These are phyloP conservation scores for Chytriomyces sp. DNA, from an alignment of 192 early-diverging fungal genomes.

Conservation along the genomic window DNA sequence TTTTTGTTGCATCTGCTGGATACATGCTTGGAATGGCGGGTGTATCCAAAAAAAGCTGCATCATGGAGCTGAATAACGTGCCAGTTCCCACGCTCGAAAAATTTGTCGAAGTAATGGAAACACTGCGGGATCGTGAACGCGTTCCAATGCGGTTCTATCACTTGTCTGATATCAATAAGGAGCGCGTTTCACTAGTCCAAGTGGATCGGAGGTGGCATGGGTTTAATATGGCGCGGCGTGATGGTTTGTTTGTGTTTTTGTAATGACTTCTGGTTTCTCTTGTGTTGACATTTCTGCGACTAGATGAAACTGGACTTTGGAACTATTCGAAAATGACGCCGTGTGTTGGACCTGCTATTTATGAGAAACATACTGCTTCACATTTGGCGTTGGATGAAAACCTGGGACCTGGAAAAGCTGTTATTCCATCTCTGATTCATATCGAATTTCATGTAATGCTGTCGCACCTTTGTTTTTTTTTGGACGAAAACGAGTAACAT, in stretches of 20 bases:
- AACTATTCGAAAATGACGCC: slow-evolving; percentile 66
- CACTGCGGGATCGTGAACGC: slow-evolving; percentile 42
- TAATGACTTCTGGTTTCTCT: background rate
- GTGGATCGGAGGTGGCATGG: slow-evolving; percentile 53
- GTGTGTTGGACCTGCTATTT: slow-evolving; percentile 61
- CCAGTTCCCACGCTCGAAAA: slow-evolving; percentile 73
- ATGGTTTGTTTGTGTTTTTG: slow-evolving; percentile 42
- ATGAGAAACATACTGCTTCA: slow-evolving; percentile 73
- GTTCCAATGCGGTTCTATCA: slow-evolving; percentile 46
- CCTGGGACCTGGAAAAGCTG: slow-evolving; percentile 65
- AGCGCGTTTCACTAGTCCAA: slow-evolving; percentile 43
- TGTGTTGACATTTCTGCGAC: background rate
- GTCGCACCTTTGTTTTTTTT: background rate
- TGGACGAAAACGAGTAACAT: too few species aligned
- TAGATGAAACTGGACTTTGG: slow-evolving; percentile 77
- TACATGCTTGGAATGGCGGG: slow-evolving; percentile 55
- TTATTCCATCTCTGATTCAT: slow-evolving; percentile 81
- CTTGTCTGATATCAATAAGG: slow-evolving; percentile 49
- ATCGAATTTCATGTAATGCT: slow-evolving; percentile 83
- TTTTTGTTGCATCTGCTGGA: slow-evolving; percentile 46
- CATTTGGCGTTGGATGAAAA: slow-evolving; percentile 67
- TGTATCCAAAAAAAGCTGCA: slow-evolving; percentile 40
- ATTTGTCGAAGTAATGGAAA: slow-evolving; percentile 72
- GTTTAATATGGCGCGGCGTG: slow-evolving; percentile 59
- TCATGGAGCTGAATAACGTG: slow-evolving; percentile 47